Conservation (phyloP, 495 filamentous ascomycete genomes). For the Penicillium paxilli region DNA sequence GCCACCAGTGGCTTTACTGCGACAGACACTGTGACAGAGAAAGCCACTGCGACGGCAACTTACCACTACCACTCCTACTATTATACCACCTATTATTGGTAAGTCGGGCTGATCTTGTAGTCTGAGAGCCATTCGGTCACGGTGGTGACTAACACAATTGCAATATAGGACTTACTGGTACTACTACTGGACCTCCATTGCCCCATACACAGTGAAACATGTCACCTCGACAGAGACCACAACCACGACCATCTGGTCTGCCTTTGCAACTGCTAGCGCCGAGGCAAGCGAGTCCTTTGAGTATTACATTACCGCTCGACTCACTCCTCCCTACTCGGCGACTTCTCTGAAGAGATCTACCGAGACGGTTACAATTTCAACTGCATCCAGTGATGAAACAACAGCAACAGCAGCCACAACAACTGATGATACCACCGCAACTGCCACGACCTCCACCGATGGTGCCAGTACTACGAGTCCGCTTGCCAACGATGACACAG, state of each 20-base stretch:
- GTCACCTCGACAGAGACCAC: conserved; percentile 22
- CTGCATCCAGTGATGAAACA: background rate
- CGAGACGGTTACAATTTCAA: conserved; percentile 6
- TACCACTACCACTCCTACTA: conserved; percentile 12
- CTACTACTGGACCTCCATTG: conserved; percentile 24
- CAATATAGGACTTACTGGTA: conserved; percentile 21
- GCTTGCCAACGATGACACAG: background rate
- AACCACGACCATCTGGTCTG: conserved; percentile 18
- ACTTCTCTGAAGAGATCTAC: conserved; percentile 18
- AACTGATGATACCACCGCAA: too few relatives aligned
- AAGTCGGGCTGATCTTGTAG: background rate
- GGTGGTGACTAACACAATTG: background rate
- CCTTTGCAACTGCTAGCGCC: conserved; percentile 9
- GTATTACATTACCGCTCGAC: background rate
- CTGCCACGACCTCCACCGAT: too few relatives aligned
- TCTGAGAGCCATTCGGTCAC: too few relatives aligned
- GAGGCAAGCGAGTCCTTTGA: conserved; percentile 10
- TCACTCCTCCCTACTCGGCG: conserved; percentile 14
- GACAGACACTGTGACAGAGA: conserved; percentile 1
- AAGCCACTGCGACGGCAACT: background rate
- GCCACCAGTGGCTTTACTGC: background rate
- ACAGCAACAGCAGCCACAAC: too few relatives aligned
- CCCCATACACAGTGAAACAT: conserved; percentile 16
- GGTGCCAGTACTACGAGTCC: background rate
- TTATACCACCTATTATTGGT: conserved; percentile 25